Evolutionary conservation across 768 basidiomycete genomes (phyloP), one percentile per base, ranked within the genome.

Genomic region (Paxillus rubicundulus): DNA sequence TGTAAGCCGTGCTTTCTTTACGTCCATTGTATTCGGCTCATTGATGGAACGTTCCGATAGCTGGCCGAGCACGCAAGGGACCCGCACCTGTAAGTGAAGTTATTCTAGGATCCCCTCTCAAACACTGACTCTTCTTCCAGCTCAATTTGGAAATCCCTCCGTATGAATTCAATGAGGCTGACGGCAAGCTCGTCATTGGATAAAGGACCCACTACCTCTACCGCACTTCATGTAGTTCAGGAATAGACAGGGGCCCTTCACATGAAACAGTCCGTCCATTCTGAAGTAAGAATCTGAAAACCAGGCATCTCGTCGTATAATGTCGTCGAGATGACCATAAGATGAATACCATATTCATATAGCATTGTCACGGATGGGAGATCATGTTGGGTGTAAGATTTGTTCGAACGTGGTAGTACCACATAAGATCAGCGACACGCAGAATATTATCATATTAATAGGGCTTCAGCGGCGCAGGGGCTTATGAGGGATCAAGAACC

Each of bases 101-200:
- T 8, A 24, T 36, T 21, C 28, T 17, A 33, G 28, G 10, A 20
- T 40, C 40, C n/a, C 10, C 40, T 34, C 9, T n/a, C 32, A 50
- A 48, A 50, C 44, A 50, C 49, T 56, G 4, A 63, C 45, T 48
- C 44, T 43, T 50, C 32, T 54, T 55, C 5, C 50, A 92, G 87
- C 83, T 95, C 62, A 99, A 99, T 76, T 81, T 98, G 57, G 96
- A 98, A 72, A 81, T 99, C 53, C 95, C 95, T 55, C 79, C 78
- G 49, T 86, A 97, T 70, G 85, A 87, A 60, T 86, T 97, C 80
- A 87, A 84, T 64, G 93, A 95, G 32, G 88, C 74, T 40, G 92
- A 94, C 55, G 83, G 80, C 64, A 96, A 96, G 74, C 74, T 97
- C 56, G 65, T 92, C 67, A 81, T 97, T 68, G 94, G 94, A 78